Base-by-base conservation (phyloP, 768 basidiomycete genomes). In the Rhizopogon vinicolor region DNA sequence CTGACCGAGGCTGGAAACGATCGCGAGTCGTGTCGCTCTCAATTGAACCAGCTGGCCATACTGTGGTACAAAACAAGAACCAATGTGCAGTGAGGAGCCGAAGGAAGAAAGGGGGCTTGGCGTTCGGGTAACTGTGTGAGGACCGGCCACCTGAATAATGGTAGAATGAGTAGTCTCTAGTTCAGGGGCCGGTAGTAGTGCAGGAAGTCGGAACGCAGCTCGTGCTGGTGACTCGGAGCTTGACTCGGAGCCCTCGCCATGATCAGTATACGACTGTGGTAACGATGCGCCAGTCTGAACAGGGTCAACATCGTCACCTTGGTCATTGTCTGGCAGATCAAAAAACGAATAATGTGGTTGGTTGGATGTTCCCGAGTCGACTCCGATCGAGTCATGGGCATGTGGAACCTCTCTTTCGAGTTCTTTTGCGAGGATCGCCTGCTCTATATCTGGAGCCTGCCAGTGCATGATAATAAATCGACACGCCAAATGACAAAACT, bases 1-100 rank as follows among this genome's bases (percentile, higher is more conserved):
- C 49, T 65, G 53, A 12, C 44, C 5, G 2, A 68, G 63, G 31
- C 41, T 28, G 25, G 53, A 57, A 55, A 63, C 66, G 35, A 55
- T 67, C 0, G 51, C 46, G 33, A 58, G 57, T 28, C 37, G 64
- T 16, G 52, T 65, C 28, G 69, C 67, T 42, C 58, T 60, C 25
- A 67, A 68, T 28, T 29, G 42, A 28, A 22, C 60, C 31, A 65
- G 54, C 16, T 49, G 48, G 60, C 49, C 16, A 60, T n/a, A 25
- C 29, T 44, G 18, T 54, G 29, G 42, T 19, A 19, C 9, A 29
- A 18, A 19, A 19, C 25, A 25, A 41, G 19, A 42, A 19, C 29
- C 22, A 29, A 33, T 52, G 7, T 14, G 48, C 4, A 49, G 35
- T 35, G 35, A 49, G 3, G 33, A 25, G 9, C 22, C 35, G 19